Evolutionary conservation across 257 asterid species (phyloP), one percentile per base, ranked within the genome.

Genomic region (Gentiana macrophylla): DNA sequence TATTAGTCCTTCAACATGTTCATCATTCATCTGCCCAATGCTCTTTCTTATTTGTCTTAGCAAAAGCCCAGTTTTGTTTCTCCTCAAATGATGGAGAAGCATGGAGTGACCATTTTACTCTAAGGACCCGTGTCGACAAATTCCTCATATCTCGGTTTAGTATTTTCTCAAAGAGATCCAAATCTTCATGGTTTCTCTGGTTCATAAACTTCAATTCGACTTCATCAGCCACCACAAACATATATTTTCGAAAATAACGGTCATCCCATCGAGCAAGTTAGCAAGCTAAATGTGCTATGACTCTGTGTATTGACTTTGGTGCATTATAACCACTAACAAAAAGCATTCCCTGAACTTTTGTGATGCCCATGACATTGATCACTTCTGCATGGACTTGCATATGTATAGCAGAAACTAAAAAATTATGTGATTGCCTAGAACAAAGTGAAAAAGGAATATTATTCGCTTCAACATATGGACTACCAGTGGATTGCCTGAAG

Each of bases 231-330:
- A 80, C 95, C 67, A 96, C 98, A 59, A 90, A 90, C 60, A 90
- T 84, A 56, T 81, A 80, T 72, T 90, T 90, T 58, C 98, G 86
- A 59, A 90, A 90, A 59, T 86, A 91, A 96, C 98, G 82, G 75
- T 91, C 97, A 81, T 91, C 98, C 98, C 98, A 91, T 41, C 97
- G 89, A 47, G 98, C 97, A 56, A 87, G 77, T 62, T 94, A 95
- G 68, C 76, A 38, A 70, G 96, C 88, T 74, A 91, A 72, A 67
- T 69, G 62, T 65, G 95, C 96, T 53, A 83, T 71, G 15, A 91
- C 72, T 61, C 81, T 94, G 71, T 87, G 97, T 46, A 69, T 74
- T 47, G 94, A 77, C 71, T 81, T 76, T 35, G 98, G 98, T 15
- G 95, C 67, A 75, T 73, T 83, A 57, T 63, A 73, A 68, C 94